These are phyloP conservation scores for Chrysoporthe deuterocubensis DNA, from an alignment of 2,329 filamentous ascomycete species.

Conservation along the genomic window DNA sequence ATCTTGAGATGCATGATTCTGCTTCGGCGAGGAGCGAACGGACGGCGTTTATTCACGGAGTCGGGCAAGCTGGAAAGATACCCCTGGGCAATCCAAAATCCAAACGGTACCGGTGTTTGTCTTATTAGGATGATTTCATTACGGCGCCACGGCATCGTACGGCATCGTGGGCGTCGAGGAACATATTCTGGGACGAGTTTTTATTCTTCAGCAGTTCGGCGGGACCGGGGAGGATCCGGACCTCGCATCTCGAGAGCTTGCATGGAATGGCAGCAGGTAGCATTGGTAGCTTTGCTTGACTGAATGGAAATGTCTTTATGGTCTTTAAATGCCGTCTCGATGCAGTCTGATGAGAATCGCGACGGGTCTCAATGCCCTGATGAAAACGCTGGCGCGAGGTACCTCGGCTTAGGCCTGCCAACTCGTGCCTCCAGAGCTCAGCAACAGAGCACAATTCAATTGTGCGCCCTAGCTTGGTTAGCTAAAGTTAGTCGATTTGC, in stretches of 20 bases:
- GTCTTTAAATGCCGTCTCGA: slow-evolving; percentile 1
- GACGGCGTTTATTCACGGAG: slow-evolving; percentile 30
- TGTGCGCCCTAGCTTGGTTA: slow-evolving; percentile 22
- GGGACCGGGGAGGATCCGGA: slow-evolving; percentile 11
- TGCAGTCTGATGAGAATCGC: slow-evolving; percentile 11
- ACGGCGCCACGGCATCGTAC: slow-evolving; percentile 17
- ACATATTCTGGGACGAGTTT: slow-evolving; percentile 15
- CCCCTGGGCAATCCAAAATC: slow-evolving; percentile 28
- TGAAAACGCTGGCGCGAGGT: not conserved
- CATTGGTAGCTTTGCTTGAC: slow-evolving; percentile 19
- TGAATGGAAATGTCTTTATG: slow-evolving; percentile 18
- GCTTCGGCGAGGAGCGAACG: slow-evolving; percentile 24
- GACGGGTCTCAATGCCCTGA: not conserved
- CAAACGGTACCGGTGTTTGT: slow-evolving; percentile 23
- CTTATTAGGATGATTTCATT: slow-evolving; percentile 17
- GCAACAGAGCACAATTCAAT: slow-evolving; percentile 4
- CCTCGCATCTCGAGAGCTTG: slow-evolving; percentile 16
- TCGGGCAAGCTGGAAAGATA: slow-evolving; percentile 34
- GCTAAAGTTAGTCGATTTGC: slow-evolving; percentile 11
- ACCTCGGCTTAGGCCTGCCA: not conserved
- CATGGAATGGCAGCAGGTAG: slow-evolving; percentile 16
- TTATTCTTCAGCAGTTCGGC: slow-evolving; percentile 20
- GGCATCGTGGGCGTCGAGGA: slow-evolving; percentile 19
- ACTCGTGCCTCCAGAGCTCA: not conserved
- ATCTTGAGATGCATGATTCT: slow-evolving; percentile 29